Percentiles rank a stretch among this genome's conserved stretches.
phyloP scores from a whole-genome alignment of 108 stramenopile genomes.

The Nannochloropsis salina region DNA sequence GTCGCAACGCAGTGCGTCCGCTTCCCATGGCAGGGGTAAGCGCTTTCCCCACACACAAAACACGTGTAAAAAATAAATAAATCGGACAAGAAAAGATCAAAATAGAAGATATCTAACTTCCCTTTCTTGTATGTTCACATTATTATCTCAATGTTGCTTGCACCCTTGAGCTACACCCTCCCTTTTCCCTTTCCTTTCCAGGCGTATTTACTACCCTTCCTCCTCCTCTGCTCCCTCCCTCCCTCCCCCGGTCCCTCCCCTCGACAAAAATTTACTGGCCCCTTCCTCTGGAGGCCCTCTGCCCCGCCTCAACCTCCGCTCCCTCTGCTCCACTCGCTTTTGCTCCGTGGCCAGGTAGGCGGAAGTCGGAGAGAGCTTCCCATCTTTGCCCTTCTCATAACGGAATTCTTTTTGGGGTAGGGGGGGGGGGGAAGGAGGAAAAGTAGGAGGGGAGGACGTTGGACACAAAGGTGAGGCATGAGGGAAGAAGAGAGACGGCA shows the following conservation, averaged over 20 bases:
- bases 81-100: too few species aligned
- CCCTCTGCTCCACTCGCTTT: not conserved
- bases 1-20: too few species aligned
- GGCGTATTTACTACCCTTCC: not conserved
- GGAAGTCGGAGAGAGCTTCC: not conserved
- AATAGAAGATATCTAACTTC: too few species aligned
- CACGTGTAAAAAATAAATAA: too few species aligned
- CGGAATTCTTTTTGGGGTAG: not conserved
- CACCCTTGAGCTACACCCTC: not conserved
- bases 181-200: not conserved
- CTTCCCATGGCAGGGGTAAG: too few species aligned
- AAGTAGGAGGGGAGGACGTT: not conserved
- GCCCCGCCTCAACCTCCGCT: not conserved
- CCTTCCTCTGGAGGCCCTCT: not conserved
- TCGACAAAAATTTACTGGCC: not conserved
- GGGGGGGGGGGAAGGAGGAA: not conserved
- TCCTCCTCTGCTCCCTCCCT: not conserved
- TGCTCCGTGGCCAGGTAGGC: not conserved
- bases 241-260: not conserved
- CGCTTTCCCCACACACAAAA: too few species aligned
- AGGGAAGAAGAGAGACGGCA: not conserved
- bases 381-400: conserved; percentile 20
- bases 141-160: too few species aligned
- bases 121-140: too few species aligned
- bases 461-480: too few species aligned